phyloP scores from a whole-genome alignment of 2,329 filamentous ascomycete species.

The Paramyrothecium sp. region DNA sequence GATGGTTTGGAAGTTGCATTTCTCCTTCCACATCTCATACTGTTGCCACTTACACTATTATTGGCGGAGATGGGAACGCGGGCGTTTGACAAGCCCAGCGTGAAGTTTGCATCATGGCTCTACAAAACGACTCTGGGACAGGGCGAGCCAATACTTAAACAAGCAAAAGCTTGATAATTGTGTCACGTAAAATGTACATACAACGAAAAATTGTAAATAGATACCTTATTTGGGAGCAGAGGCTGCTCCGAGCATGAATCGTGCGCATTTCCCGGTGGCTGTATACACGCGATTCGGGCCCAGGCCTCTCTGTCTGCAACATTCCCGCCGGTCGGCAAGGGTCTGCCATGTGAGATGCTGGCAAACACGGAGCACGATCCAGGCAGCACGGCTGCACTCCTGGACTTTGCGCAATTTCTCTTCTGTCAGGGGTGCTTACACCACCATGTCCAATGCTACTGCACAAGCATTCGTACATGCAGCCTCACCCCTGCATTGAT shows the following conservation, averaged over 20 bases:
- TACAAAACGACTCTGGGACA: slow-evolving; percentile 44
- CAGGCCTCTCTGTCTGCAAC: too few relatives aligned
- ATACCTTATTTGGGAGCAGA: too few relatives aligned
- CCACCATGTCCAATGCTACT: background rate
- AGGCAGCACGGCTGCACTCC: too few relatives aligned
- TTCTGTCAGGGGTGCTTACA: background rate
- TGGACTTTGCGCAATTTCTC: background rate
- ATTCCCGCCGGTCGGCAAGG: too few relatives aligned
- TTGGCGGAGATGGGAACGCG: slow-evolving; percentile 55
- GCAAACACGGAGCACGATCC: too few relatives aligned
- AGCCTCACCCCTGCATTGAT: background rate
- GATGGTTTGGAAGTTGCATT: slow-evolving; percentile 61
- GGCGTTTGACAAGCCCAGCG: slow-evolving; percentile 58
- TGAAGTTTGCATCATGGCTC: slow-evolving; percentile 55
- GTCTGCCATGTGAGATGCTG: too few relatives aligned
- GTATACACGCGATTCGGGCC: too few relatives aligned
- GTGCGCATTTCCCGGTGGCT: too few relatives aligned
- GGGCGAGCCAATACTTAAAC: slow-evolving; percentile 8
- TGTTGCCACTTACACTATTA: slow-evolving; percentile 59
- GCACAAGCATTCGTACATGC: background rate
- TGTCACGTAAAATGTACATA: slow-evolving; percentile 7
- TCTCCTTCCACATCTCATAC: slow-evolving; percentile 56
- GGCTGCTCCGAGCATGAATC: too few relatives aligned
- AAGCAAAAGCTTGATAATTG: slow-evolving; percentile 12
- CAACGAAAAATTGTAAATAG: slow-evolving; percentile 2